phyloP scores from a whole-genome alignment of 2,329 filamentous ascomycete genomes.

The Ceratocystis destructans region DNA sequence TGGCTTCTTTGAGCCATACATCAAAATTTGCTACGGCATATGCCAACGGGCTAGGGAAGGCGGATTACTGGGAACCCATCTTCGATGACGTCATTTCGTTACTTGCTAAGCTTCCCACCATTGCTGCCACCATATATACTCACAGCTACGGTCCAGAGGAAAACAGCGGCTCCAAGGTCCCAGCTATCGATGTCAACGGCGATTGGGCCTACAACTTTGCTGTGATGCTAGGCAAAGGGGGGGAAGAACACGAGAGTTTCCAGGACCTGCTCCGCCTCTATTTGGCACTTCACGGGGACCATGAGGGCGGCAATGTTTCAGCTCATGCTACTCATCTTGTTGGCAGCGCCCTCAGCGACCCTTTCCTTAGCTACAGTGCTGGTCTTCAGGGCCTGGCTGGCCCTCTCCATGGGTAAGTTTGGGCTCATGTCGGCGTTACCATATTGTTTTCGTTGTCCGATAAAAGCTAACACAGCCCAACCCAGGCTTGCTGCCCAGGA shows the following conservation, averaged over 20 bases:
- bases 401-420: conserved; percentile 52
- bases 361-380: conserved; percentile 90
- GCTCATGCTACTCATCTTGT: conserved; percentile 92
- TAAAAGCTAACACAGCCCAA: conserved; percentile 4
- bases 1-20: conserved; percentile 89
- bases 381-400: conserved; percentile 69
- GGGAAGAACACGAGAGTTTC: conserved; percentile 80
- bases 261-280: conserved; percentile 90
- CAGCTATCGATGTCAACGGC: conserved; percentile 65
- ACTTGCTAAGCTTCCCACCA: conserved; percentile 88
- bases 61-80: conserved; percentile 96
- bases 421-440: not conserved
- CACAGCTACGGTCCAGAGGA: conserved; percentile 51
- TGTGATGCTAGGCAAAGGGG: conserved; percentile 82
- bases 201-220: conserved; percentile 99
- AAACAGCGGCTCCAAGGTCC: conserved; percentile 57
- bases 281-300: conserved; percentile 90
- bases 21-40: conserved; percentile 90
- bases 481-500: conserved; percentile 79
- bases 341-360: conserved; percentile 83
- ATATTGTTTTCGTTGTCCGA: too few relatives aligned
- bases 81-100: conserved; percentile 92
- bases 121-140: conserved; percentile 96
- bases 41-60: conserved; percentile 80
- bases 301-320: conserved; percentile 95